Evolutionary conservation across 129 eudicot species (phyloP), one percentile per base, ranked within the genome.

Genomic region (Saposhnikovia divaricata): DNA sequence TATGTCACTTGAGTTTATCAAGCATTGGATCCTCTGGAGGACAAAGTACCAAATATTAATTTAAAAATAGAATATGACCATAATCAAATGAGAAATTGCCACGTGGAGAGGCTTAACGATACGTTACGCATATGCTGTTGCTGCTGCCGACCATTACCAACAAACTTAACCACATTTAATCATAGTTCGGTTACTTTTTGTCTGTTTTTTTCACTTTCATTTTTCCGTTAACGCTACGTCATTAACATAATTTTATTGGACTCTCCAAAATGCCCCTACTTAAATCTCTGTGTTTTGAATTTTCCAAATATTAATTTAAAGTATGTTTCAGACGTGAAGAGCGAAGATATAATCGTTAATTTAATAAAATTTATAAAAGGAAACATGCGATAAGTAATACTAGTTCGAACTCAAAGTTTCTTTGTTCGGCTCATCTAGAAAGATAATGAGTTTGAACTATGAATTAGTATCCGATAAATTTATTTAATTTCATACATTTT

Each of bases 61-160:
- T 68, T 31, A 21, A 4, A 11, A 68, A 9, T 31, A 68, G 1
- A 4, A 28, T 68, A 68, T 6, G 9, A 68, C 9, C 7, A 34
- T 28, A 1, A 68, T 31, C 77, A 44, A 43, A 73, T 45, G 7
- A 10, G 3, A 14, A 25, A 14, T 9, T 27, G 78, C 59, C 78
- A 74, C 61, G 40, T 74, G 61, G 78, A 46, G 8, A 28, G 16
- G 59, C 2, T 45, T 46, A 27, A 34, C 51, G 42, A 46, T 46
- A 12, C 78, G 78, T 74, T 34, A 74, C 78, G 78, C 61, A 74
- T 74, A 46, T 25, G 78, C 61, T 27, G 37, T 34, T 34, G 78
- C 78, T 46, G 78, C 59, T 61, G 78, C 61, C 78, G 61, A 74
- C 78, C 78, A 74, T 23, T 12, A 14, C 78, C 78, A 74, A 74